These are phyloP conservation scores for Sicyos edulis DNA, from an alignment of 306 rosid genomes.

Conservation along the genomic window DNA sequence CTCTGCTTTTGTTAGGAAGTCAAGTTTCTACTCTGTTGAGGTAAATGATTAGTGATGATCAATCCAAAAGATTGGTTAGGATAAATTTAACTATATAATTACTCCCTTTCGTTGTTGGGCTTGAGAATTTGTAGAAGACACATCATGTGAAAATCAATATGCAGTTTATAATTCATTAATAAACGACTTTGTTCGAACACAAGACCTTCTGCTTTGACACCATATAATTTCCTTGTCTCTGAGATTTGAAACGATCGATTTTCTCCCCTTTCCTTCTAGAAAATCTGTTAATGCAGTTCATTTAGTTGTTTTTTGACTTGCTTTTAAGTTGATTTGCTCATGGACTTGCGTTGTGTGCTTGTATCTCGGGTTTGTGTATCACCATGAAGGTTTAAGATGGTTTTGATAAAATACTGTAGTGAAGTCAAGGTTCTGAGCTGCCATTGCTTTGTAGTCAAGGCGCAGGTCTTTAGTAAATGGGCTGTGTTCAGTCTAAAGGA, in stretches of 20 bases:
- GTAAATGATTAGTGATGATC: no score
- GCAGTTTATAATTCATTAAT: no score
- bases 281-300: neutral
- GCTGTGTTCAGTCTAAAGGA: constrained; percentile 58
- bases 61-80: no score
- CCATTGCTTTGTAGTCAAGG: constrained; percentile 14
- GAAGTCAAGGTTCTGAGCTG: constrained; percentile 26
- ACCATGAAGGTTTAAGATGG: neutral
- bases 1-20: neutral
- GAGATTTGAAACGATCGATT: neutral
- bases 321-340: constrained; percentile 18
- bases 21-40: no score
- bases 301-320: neutral
- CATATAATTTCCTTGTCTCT: neutral
- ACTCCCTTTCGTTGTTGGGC: no score
- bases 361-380: constrained; percentile 32
- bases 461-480: constrained; percentile 50
- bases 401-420: constrained; percentile 36
- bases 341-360: constrained; percentile 30
- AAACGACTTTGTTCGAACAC: no score
- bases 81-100: no score
- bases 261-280: neutral
- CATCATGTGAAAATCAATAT: no score
- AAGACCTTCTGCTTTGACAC: no score
- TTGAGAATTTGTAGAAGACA: no score